Evolutionary conservation across 2,329 filamentous ascomycete genomes (phyloP).

Genomic region (Phyllosticta citribraziliensis): DNA sequence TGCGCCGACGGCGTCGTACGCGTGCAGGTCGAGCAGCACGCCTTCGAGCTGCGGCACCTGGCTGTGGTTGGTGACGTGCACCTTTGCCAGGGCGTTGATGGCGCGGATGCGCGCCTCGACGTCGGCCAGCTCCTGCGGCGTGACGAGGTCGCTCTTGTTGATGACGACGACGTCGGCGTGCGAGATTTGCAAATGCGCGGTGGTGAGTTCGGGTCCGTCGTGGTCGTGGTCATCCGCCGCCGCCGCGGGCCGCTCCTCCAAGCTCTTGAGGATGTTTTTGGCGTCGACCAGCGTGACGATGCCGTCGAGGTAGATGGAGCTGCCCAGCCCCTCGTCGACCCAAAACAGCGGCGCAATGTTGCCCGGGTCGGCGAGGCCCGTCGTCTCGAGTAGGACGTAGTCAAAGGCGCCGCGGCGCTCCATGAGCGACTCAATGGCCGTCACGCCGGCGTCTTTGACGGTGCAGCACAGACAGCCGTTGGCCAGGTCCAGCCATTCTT

Average conservation of each 20-base stretch:
- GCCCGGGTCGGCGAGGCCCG: slow-evolving; percentile 86
- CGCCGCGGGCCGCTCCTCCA: slow-evolving; percentile 57
- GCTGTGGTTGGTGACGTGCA: slow-evolving; percentile 73
- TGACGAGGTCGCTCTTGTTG: slow-evolving; percentile 86
- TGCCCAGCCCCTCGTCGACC: slow-evolving; percentile 92
- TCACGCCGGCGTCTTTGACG: slow-evolving; percentile 90
- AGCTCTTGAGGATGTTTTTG: slow-evolving; percentile 74
- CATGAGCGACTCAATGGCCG: slow-evolving; percentile 93
- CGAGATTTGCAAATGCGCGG: slow-evolving; percentile 90
- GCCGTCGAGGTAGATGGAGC: slow-evolving; percentile 91
- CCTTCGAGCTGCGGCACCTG: slow-evolving; percentile 75
- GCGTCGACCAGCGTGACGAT: slow-evolving; percentile 95
- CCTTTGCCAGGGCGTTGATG: slow-evolving; percentile 82
- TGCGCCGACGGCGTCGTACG: slow-evolving; percentile 73
- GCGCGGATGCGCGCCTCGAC: slow-evolving; percentile 65
- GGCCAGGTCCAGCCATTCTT: slow-evolving; percentile 91
- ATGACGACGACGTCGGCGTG: slow-evolving; percentile 92
- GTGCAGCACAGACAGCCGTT: slow-evolving; percentile 98
- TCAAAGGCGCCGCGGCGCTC: slow-evolving; percentile 88
- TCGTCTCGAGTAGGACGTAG: slow-evolving; percentile 95
- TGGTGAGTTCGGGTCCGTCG: slow-evolving; percentile 65
- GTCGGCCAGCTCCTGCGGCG: slow-evolving; percentile 53
- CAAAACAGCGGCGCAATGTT: slow-evolving; percentile 95
- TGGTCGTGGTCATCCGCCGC: slow-evolving; percentile 38
- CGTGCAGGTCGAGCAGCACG: slow-evolving; percentile 78